phyloP scores from a whole-genome alignment of 2,329 filamentous ascomycete species.

The Sporothrix euskadiensis region DNA sequence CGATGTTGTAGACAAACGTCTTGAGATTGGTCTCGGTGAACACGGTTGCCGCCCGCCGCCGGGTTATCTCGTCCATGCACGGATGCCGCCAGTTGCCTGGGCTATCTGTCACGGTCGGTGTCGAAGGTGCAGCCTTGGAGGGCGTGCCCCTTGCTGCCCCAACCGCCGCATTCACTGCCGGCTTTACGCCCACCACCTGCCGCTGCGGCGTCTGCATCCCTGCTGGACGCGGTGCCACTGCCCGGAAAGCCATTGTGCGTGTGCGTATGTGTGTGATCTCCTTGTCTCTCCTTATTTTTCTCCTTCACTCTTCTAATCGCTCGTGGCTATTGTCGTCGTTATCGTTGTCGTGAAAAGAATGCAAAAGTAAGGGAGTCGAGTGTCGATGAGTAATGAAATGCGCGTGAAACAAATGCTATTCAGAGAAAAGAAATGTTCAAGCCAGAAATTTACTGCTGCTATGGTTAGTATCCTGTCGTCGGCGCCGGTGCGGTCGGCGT shows the following conservation, averaged over 20 bases:
- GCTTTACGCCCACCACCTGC: conserved; percentile 17
- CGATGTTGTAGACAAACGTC: conserved; percentile 67
- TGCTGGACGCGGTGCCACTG: conserved; percentile 6
- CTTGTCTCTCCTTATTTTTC: not conserved
- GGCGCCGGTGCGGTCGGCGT: conserved; percentile 19
- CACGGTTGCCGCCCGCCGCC: conserved; percentile 72
- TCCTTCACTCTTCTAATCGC: not conserved
- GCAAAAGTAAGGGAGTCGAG: conserved; percentile 7
- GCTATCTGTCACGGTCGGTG: conserved; percentile 48
- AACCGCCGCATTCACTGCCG: conserved; percentile 5
- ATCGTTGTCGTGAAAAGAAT: conserved; percentile 10
- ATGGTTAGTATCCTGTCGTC: conserved; percentile 25
- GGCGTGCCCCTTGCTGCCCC: conserved; percentile 2
- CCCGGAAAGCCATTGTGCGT: conserved; percentile 5
- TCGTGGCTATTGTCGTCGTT: not conserved
- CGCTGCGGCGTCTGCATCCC: conserved; percentile 26
- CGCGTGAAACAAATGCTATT: not conserved
- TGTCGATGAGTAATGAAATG: conserved; percentile 2
- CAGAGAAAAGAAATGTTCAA: not conserved
- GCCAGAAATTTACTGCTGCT: conserved; percentile 6
- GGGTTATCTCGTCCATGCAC: conserved; percentile 80
- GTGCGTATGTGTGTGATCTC: not conserved
- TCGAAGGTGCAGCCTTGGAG: conserved; percentile 8
- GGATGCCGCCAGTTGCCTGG: conserved; percentile 91
- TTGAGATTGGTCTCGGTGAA: conserved; percentile 78